Base-by-base conservation (phyloP, 768 basidiomycete genomes). In the Lepiota subincarnata region DNA sequence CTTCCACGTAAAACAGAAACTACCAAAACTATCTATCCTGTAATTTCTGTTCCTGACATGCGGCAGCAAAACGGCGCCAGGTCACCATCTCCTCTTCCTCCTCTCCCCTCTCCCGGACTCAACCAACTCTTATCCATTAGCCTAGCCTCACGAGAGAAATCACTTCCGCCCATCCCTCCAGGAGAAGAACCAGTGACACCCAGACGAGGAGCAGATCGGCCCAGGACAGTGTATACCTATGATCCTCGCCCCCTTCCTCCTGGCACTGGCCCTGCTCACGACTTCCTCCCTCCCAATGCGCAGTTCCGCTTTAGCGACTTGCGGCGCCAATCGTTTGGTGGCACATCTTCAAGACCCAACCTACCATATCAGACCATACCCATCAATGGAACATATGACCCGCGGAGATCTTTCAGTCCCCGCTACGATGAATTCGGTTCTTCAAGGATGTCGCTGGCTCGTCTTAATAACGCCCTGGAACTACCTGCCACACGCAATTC, bases 251-350 rank as follows among this genome's bases (percentile, higher is more conserved):
- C 76, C 41, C 59, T 74, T 31, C 71, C 74, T 14, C 71, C 74
- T n/a, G 74, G 74, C 7, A 65, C 72, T n/a, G 68, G 70, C 14
- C 69, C 73, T 18, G 64, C 69, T 0, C 71, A 77, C 41, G 80
- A 79, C 54, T 82, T 87, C 60, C 59, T 76, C 6, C 83, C 82
- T 26, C 85, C 86, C 2, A 77, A 81, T 46, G 79, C 83, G 2
- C 77, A 84, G 2, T 89, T 89, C 75, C 78, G 79, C 39, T 70
- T 61, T 14, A 52, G 63, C 37, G 87, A 89, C 51, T 58, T 60
- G 35, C 76, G 90, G 56, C 75, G 90, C 40, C 90, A 91, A 64
- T 92, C 90, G 2, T 91, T 92, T 56, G 74, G 82, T 37, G 91
- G 89, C 14, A 69, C 81, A 18, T 70, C 80, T 12, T 79, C 83